Conservation (phyloP, 106 monocot genomes). For the Phalaenopsis aphrodite region DNA sequence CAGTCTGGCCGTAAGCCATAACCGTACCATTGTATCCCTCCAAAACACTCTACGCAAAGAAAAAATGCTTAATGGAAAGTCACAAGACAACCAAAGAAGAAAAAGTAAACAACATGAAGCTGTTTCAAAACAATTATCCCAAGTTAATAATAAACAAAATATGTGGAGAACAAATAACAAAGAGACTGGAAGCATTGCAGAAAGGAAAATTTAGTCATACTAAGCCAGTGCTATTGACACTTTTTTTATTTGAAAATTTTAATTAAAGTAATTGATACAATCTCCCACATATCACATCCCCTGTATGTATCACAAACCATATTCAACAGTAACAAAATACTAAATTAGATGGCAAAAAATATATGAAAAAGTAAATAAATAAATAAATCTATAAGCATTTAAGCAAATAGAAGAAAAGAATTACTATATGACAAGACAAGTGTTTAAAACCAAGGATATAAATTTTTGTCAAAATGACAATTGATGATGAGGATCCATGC, state of each 20-base stretch:
- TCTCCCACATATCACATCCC: background rate
- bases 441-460: background rate
- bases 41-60: conserved; percentile 83
- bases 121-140: background rate
- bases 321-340: background rate
- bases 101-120: background rate
- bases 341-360: background rate
- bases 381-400: background rate
- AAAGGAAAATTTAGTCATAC: background rate
- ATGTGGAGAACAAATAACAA: background rate
- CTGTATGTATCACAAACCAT: background rate
- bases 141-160: background rate
- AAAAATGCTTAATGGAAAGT: conserved; percentile 1
- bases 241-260: background rate
- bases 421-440: background rate
- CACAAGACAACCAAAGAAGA: background rate
- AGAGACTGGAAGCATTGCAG: background rate
- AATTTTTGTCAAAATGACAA: background rate
- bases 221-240: background rate
- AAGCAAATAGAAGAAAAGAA: background rate
- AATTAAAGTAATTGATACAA: background rate
- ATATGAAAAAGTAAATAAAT: background rate
- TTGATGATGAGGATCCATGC: background rate
- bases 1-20: conserved; percentile 99
- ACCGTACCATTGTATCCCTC: conserved; percentile 98